These are phyloP conservation scores for Sporobolomyces roseus DNA, from an alignment of 768 basidiomycete species.

Conservation along the genomic window DNA sequence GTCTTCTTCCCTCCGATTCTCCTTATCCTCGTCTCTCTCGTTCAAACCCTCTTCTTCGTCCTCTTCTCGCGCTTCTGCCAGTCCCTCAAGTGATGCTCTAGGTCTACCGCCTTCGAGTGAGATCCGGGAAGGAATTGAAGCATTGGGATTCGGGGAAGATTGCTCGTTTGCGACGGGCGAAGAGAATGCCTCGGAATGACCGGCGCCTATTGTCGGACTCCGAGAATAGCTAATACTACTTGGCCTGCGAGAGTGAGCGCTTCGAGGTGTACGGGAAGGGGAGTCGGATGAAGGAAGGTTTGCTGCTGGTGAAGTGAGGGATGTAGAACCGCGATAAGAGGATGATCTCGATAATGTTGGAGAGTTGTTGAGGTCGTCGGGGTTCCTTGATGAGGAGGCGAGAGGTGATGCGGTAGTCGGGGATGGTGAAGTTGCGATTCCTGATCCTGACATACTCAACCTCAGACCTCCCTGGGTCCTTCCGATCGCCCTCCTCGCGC, in stretches of 20 bases:
- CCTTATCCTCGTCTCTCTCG: background rate
- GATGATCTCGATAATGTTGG: too few species aligned
- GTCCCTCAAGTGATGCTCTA: background rate
- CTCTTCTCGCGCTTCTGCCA: background rate
- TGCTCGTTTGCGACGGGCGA: background rate
- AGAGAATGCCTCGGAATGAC: background rate
- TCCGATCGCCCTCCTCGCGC: background rate
- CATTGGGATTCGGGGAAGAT: background rate
- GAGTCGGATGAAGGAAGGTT: too few species aligned
- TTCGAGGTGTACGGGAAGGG: background rate
- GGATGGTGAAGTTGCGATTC: background rate
- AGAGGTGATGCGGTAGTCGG: background rate
- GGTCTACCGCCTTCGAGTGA: background rate
- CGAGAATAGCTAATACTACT: constrained; percentile 18
- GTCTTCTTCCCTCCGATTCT: background rate
- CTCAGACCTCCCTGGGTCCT: background rate
- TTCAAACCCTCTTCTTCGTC: background rate
- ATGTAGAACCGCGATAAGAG: too few species aligned
- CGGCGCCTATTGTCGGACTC: constrained; percentile 9
- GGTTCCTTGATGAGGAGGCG: background rate
- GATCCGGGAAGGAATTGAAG: background rate
- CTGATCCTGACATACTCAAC: background rate
- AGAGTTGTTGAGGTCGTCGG: background rate
- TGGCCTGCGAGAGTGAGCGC: background rate
- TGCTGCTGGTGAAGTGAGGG: too few species aligned